Evolutionary conservation across 306 rosid species (phyloP), one percentile per base, ranked within the genome.

Genomic region (Cicer bijugum): DNA sequence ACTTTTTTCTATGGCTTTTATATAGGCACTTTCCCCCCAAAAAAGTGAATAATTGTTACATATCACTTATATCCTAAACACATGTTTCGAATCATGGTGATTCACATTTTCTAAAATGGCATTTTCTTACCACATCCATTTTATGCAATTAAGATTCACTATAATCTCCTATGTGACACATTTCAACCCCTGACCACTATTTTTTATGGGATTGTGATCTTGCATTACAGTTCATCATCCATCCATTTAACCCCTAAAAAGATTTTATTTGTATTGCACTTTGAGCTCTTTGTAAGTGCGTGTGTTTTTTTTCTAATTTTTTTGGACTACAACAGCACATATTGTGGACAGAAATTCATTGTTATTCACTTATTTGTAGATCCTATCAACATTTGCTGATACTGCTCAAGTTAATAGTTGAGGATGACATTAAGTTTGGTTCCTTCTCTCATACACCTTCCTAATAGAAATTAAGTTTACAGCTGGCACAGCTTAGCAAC

Each of bases 311-410:
- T 57, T 57, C 15, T 3, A 46, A 10, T 57, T 23, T 28, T 57
- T 19, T 55, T 16, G 47, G 23, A 67, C 23, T 60, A 23, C 10
- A 28, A 68, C 48, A 42, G 51, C 9, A 17, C 78, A 63, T 33
- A 20, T 39, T 51, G 16, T 64, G 52, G 33, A 51, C 35, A 63
- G 14, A 19, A 40, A 17, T 63, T 64, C 46, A 6, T 43, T 52
- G 7, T 38, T 51, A 28, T 28, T 28, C 35, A 28, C 7, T 58
- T 44, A 33, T 12, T 28, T 20, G 12, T 20, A 53, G 65, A 9
- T 42, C 64, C 8, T 23, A 6, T 46, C 7, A 28, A 23, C 16
- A 52, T 52, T 65, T 66, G 46, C 38, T 51, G 57, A 19, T 12
- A 2, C 7, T 64, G 35, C 39, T 51, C 6, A 48, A 63, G 60